A percentile compares a stretch with the other conserved stretches of the same genome.
Conservation (phyloP, 1,139 yeast species). For the Taphrina deformans region DNA sequence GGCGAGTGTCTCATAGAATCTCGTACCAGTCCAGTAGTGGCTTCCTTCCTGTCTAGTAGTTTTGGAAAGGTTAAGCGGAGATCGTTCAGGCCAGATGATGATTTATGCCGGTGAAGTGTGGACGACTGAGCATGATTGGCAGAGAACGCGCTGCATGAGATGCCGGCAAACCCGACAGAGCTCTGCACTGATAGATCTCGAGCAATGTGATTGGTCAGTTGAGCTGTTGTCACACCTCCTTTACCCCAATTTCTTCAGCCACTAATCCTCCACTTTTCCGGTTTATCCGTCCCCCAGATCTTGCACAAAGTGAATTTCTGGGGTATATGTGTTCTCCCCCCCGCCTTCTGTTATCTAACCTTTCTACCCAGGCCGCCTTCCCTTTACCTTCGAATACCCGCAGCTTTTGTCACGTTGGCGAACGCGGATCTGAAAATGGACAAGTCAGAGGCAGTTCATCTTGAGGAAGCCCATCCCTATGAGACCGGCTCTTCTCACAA, state of each 20-base stretch:
- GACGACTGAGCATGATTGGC: background rate
- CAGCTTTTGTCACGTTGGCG: too few relatives aligned
- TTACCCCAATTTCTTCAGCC: background rate
- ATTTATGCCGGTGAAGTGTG: background rate
- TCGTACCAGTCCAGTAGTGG: background rate
- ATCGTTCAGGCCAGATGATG: too few relatives aligned
- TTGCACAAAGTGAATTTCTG: background rate
- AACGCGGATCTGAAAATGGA: background rate
- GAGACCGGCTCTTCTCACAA: conserved; percentile 2
- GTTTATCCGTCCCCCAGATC: background rate
- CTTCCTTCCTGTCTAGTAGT: background rate
- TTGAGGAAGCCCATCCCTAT: background rate
- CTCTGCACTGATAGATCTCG: background rate
- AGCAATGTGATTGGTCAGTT: background rate
- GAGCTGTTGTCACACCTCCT: background rate
- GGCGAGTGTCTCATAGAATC: too few relatives aligned
- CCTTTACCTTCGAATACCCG: too few relatives aligned
- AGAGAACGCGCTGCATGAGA: background rate
- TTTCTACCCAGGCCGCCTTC: too few relatives aligned
- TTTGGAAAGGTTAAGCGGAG: background rate
- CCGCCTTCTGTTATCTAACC: background rate
- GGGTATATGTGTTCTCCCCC: background rate
- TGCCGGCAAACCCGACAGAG: background rate
- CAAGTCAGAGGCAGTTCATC: background rate
- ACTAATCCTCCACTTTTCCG: background rate